A percentile compares a stretch with the other conserved stretches of the same genome.
Evolutionary conservation across 1,284 basidiomycete genomes (phyloP).

Genomic region (Cystobasidiaceae sp.): DNA sequence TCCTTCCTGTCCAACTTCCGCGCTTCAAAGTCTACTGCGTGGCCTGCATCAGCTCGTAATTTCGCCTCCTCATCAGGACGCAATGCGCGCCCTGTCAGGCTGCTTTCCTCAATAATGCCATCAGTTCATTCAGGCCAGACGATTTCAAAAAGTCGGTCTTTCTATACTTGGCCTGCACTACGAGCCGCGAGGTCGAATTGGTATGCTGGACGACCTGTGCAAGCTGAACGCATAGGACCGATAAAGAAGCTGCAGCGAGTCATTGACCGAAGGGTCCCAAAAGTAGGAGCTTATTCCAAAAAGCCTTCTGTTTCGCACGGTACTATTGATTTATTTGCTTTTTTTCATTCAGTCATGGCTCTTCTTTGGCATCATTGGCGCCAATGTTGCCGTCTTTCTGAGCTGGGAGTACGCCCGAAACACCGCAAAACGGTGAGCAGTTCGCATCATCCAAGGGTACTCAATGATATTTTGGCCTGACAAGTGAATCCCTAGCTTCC

Average conservation of each 20-base stretch:
- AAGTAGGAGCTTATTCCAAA: neutral
- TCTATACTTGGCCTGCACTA: neutral
- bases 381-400: conserved; percentile 14
- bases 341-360: conserved; percentile 6
- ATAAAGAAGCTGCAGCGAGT: conserved; percentile 14
- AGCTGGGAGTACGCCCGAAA: conserved; percentile 20
- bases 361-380: conserved; percentile 25
- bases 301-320: no score
- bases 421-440: conserved; percentile 9
- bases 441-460: no score
- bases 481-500: conserved; percentile 16
- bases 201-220: conserved; percentile 18
- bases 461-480: no score
- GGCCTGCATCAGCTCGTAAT: no score
- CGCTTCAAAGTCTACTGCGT: no score
- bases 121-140: neutral
- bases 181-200: conserved; percentile 20
- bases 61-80: no score
- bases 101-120: no score
- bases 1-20: no score
- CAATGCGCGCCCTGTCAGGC: no score
- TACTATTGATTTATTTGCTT: neutral
- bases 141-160: neutral
- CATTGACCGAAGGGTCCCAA: no score
- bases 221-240: conserved; percentile 14